Percentiles rank a stretch among this genome's conserved stretches.
These are phyloP conservation scores for Linnemannia schmuckeri DNA, from an alignment of 192 early-diverging fungal species.

Conservation along the genomic window DNA sequence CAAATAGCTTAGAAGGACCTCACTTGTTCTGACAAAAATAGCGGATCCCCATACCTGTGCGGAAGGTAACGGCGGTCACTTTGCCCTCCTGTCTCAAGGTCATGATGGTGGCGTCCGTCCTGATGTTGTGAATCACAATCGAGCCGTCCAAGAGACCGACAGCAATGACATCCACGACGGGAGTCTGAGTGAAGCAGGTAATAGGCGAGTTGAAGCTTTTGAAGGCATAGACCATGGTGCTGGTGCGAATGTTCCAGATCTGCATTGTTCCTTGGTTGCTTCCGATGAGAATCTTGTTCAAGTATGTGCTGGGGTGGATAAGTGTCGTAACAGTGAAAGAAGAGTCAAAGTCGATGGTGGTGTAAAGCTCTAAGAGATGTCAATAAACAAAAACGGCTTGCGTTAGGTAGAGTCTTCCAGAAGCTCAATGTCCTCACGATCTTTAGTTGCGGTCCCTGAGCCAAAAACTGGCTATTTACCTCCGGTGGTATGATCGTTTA, in stretches of 20 bases:
- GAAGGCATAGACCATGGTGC: slow-evolving; percentile 86
- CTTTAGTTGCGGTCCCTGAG: not conserved
- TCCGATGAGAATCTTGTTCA: slow-evolving; percentile 95
- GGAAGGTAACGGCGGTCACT: slow-evolving; percentile 93
- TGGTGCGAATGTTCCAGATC: slow-evolving; percentile 94
- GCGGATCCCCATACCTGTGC: slow-evolving; percentile 71
- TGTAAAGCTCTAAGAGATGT: slow-evolving; percentile 69
- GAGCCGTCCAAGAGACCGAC: slow-evolving; percentile 92
- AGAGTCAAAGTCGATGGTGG: slow-evolving; percentile 80
- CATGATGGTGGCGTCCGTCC: slow-evolving; percentile 81
- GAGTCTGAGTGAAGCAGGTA: slow-evolving; percentile 85
- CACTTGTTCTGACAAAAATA: not conserved
- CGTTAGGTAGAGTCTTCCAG: not conserved
- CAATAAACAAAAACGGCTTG: not conserved
- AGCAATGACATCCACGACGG: slow-evolving; percentile 94
- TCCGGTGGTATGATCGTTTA: slow-evolving; percentile 81
- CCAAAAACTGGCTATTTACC: slow-evolving; percentile 59
- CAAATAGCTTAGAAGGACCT: not conserved
- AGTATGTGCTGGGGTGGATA: slow-evolving; percentile 96
- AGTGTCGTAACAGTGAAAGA: slow-evolving; percentile 79
- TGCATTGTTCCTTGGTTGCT: slow-evolving; percentile 90
- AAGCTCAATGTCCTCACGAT: not conserved
- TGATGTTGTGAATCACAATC: slow-evolving; percentile 89
- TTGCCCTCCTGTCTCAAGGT: slow-evolving; percentile 86
- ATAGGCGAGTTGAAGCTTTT: slow-evolving; percentile 81